Base-by-base conservation (phyloP, 768 basidiomycete species). In the Boletus speciosus region DNA sequence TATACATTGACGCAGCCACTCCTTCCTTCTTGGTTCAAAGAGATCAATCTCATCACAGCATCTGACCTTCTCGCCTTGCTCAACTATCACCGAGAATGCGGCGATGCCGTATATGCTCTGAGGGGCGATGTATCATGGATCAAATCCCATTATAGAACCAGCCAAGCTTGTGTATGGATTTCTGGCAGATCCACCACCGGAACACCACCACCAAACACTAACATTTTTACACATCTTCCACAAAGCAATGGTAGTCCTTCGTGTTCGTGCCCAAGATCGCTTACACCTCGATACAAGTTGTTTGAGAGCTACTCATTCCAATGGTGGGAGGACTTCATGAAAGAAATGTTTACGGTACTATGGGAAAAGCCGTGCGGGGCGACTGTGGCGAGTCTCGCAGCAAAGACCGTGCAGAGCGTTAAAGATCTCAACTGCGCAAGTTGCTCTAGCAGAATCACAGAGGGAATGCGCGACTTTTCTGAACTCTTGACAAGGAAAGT, bases 1-100 rank as follows among this genome's bases (percentile, higher is more conserved):
- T 53, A 57, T 39, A 68, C 73, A 1, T 54, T 74, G 43, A 40
- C 60, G 14, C 50, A 65, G 29, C 65, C 70, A 3, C 57, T 71
- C 35, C 44, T 64, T 11, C 62, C 67, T 1, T 41, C 48, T 5
- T 61, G 63, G 52, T 63, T 65, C 16, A 29, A 62, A 43, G 72
- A 71, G 49, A 58, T 75, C 1, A 56, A 58, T 1, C 19, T 67
- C 19, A 60, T 75, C 49, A 59, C 62, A 1, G 66, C 66, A 0
- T 14, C 53, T 1, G 64, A 66, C 12, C 51, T 73, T 4, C 65
- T 71, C 19, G 38, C 55, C 0, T 38, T 73, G 16, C 56, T 67
- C 44, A 57, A 43, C 42, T 61, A 69, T 27, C 67, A 63, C 27
- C 14, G 25, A 8, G 1, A 40, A 2, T 70, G 66, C 7, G 44